A percentile compares a stretch with the other conserved stretches of the same genome.
Evolutionary conservation across 495 filamentous ascomycete species (phyloP).

Genomic region (Xylaria sp.): DNA sequence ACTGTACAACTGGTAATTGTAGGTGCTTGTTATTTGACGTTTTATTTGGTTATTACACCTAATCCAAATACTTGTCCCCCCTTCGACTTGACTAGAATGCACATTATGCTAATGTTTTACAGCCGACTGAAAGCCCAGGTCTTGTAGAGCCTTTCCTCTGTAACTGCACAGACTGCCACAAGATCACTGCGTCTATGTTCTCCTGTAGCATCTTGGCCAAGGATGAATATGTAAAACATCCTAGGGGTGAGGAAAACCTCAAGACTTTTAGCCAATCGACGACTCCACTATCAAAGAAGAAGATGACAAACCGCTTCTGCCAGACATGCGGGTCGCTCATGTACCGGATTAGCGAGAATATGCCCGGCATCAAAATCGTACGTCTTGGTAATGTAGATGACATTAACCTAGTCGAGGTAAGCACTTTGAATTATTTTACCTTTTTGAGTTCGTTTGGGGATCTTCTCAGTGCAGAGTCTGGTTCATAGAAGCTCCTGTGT

Average conservation of each 20-base stretch:
- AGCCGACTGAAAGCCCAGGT: conserved; percentile 52
- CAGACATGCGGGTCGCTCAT: conserved; percentile 60
- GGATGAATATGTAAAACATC: conserved; percentile 50
- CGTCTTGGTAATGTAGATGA: conserved; percentile 64
- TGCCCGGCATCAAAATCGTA: conserved; percentile 51
- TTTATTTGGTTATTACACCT: not conserved
- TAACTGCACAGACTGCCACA: conserved; percentile 65
- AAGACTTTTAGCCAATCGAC: conserved; percentile 46
- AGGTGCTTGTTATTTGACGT: conserved; percentile 29
- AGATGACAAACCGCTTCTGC: conserved; percentile 65
- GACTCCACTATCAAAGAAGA: conserved; percentile 50
- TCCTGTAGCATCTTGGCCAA: conserved; percentile 60
- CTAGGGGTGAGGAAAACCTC: conserved; percentile 55
- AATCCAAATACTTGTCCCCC: not conserved
- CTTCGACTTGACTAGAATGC: not conserved
- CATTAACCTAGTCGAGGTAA: conserved; percentile 53
- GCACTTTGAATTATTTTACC: not conserved
- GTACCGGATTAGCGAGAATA: conserved; percentile 51
- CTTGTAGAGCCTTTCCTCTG: conserved; percentile 60
- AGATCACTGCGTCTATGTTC: conserved; percentile 67
- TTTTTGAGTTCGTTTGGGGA: not conserved
- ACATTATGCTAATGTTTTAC: not conserved
- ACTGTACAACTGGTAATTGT: conserved; percentile 61
- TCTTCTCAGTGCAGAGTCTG: not conserved
- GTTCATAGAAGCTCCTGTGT: not conserved